Evolutionary conservation across 2,329 filamentous ascomycete genomes (phyloP).

Genomic region (Orbilia oligospora): DNA sequence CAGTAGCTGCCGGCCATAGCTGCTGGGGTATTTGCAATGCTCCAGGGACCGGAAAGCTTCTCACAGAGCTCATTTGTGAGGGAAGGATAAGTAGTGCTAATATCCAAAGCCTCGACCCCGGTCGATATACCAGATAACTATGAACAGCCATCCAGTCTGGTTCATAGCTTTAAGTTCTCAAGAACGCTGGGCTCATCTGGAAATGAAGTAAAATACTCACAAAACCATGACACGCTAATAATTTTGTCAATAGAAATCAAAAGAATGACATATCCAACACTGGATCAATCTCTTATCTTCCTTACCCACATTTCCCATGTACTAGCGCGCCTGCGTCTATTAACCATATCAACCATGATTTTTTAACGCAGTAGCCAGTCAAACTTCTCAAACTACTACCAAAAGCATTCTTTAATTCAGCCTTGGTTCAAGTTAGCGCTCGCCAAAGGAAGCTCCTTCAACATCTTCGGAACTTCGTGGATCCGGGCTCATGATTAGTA

Average conservation of each 20-base stretch:
- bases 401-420: too few species aligned
- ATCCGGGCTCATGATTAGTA: neutral
- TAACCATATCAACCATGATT: neutral
- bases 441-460: neutral
- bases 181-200: neutral
- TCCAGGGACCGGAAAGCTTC: conserved; percentile 85
- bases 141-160: neutral
- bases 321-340: neutral
- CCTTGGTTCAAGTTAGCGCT: too few species aligned
- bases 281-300: neutral
- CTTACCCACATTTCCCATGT: neutral
- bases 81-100: conserved; percentile 78
- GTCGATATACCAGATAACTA: conserved; percentile 69
- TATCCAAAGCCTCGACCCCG: conserved; percentile 77
- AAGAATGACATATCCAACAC: neutral
- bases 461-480: neutral
- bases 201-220: neutral
- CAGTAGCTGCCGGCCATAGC: conserved; percentile 89
- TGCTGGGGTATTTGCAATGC: conserved; percentile 99
- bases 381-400: too few species aligned
- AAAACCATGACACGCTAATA: neutral
- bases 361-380: neutral
- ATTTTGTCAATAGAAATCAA: neutral
- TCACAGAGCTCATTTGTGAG: conserved; percentile 84
- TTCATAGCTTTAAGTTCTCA: neutral